Conservation (phyloP, 306 rosid genomes). For the Dryas alaskensis region DNA sequence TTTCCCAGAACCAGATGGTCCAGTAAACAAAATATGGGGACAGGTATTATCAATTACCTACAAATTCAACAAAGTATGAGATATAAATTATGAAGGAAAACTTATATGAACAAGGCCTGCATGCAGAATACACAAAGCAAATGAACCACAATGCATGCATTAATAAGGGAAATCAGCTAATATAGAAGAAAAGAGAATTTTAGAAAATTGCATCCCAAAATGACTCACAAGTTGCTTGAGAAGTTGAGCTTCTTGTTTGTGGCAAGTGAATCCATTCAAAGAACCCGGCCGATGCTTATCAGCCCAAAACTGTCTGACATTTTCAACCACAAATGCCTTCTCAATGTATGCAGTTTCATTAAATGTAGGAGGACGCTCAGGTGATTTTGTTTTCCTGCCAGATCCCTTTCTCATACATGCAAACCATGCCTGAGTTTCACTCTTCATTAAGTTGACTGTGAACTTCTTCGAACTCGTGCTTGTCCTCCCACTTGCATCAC, state of each 20-base stretch:
- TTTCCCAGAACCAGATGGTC: constrained; percentile 73
- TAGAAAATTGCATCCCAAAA: background rate
- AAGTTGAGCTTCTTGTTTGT: constrained; percentile 65
- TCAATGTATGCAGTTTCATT: constrained; percentile 60
- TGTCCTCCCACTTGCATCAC: constrained; percentile 52
- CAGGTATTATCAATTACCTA: constrained; percentile 51
- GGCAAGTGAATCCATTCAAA: constrained; percentile 72
- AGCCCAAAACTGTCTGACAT: constrained; percentile 70
- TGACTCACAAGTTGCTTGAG: constrained; percentile 66
- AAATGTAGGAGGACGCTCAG: constrained; percentile 42
- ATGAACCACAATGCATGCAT: background rate
- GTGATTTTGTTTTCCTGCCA: constrained; percentile 57
- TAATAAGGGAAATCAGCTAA: too few relatives aligned
- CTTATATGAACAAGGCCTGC: background rate
- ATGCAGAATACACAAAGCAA: background rate
- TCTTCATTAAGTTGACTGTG: constrained; percentile 49
- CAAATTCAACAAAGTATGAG: constrained; percentile 22
- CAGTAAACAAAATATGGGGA: constrained; percentile 75
- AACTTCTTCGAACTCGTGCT: constrained; percentile 56
- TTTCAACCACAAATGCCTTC: constrained; percentile 60
- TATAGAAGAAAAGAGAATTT: too few relatives aligned
- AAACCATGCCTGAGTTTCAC: constrained; percentile 56
- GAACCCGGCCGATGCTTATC: constrained; percentile 75
- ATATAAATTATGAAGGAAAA: constrained; percentile 3
- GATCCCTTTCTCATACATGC: constrained; percentile 62